Evolutionary conservation across 495 filamentous ascomycete species (phyloP).

Genomic region (Aspergillus diversus): DNA sequence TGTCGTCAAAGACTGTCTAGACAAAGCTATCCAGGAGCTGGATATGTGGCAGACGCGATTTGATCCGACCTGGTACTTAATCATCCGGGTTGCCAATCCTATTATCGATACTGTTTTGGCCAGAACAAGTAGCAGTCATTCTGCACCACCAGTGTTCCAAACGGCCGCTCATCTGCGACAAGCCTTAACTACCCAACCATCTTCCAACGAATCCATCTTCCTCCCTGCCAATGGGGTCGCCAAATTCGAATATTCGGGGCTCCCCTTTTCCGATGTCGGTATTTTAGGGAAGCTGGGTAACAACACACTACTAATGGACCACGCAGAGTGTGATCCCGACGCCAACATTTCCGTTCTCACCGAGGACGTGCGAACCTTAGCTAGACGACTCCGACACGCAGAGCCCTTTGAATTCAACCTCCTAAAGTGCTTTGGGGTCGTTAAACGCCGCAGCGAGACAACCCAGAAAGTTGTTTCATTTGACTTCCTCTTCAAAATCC

Average conservation of each 20-base stretch:
- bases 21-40: neutral
- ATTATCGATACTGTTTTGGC: neutral
- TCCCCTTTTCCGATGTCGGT: neutral
- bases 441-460: neutral
- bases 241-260: neutral
- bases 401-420: slow-evolving; percentile 1
- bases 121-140: neutral
- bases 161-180: too few species aligned
- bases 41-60: neutral
- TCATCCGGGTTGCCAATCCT: neutral
- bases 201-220: too few species aligned
- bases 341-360: neutral
- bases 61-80: slow-evolving; percentile 4
- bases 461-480: neutral
- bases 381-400: neutral
- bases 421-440: neutral
- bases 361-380: neutral
- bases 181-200: too few species aligned
- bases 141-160: too few species aligned
- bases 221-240: too few species aligned
- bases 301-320: neutral
- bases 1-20: neutral
- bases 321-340: neutral
- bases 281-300: neutral
- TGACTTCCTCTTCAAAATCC: neutral